A percentile compares a stretch with the other conserved stretches of the same genome.
phyloP scores from a whole-genome alignment of 176 grass and related monocot genomes.

The Aegilops bicornis region DNA sequence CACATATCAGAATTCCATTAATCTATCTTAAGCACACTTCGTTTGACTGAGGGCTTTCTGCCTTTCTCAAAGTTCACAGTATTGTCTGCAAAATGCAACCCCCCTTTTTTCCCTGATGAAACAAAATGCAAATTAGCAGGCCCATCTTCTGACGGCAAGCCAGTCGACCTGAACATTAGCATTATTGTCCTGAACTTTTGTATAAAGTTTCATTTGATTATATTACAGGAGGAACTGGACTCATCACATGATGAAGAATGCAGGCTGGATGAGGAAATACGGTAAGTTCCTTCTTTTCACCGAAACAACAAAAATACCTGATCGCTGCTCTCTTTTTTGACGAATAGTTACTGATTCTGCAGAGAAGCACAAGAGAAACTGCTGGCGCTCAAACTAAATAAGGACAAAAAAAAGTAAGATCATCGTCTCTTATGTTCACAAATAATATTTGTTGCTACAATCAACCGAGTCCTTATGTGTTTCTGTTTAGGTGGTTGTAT shows the following conservation, averaged over 20 bases:
- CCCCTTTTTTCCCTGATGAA: background rate
- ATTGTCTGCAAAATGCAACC: background rate
- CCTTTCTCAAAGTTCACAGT: constrained; percentile 14
- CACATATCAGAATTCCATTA: background rate
- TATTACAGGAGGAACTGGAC: constrained; percentile 62
- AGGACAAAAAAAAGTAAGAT: constrained; percentile 66
- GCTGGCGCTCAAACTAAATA: constrained; percentile 48
- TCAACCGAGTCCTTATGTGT: constrained; percentile 21
- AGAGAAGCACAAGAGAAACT: constrained; percentile 77
- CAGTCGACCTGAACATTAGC: constrained; percentile 15
- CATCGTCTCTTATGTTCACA: background rate
- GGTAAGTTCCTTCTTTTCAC: constrained; percentile 48
- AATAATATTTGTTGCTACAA: constrained; percentile 3
- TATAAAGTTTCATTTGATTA: constrained; percentile 21
- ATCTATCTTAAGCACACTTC: constrained; percentile 8
- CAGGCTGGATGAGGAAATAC: constrained; percentile 78
- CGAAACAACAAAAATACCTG: background rate
- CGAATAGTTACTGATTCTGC: constrained; percentile 40
- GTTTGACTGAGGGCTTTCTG: background rate
- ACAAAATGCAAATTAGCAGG: constrained; percentile 8
- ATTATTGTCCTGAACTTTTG: constrained; percentile 1
- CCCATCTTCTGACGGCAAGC: background rate
- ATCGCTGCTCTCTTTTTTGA: constrained; percentile 9
- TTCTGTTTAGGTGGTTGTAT: constrained; percentile 62
- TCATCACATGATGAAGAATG: constrained; percentile 54